A percentile compares a stretch with the other conserved stretches of the same genome.
Evolutionary conservation across 106 monocot genomes (phyloP).

Genomic region (Allium sativum): DNA sequence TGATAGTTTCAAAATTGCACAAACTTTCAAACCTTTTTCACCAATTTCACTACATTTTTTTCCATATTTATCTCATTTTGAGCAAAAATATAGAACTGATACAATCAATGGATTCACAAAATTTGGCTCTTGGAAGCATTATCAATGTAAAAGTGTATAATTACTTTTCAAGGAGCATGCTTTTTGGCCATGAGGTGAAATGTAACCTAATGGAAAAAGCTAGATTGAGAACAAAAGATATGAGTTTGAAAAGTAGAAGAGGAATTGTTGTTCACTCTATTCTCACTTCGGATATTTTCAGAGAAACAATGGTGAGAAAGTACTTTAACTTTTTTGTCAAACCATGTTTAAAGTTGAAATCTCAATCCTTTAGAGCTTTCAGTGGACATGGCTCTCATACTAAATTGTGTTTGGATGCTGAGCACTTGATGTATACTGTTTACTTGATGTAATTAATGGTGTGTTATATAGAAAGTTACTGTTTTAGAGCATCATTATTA

Average conservation of each 20-base stretch:
- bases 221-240: not conserved
- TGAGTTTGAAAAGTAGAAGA: not conserved
- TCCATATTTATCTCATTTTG: not conserved
- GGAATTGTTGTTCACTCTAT: conserved; percentile 6
- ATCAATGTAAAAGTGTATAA: not conserved
- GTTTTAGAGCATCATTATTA: no score
- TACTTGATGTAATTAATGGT: no score
- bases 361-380: no score
- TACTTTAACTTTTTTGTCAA: not conserved
- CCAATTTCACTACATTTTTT: not conserved
- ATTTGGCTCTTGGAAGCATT: not conserved
- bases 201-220: not conserved
- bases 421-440: no score
- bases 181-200: not conserved
- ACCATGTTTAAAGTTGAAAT: no score
- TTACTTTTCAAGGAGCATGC: not conserved
- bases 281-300: conserved; percentile 33
- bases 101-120: not conserved
- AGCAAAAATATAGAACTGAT: not conserved
- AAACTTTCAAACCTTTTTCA: not conserved
- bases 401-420: no score
- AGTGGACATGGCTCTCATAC: no score
- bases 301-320: conserved; percentile 21
- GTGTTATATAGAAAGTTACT: no score
- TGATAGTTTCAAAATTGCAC: no score